Evolutionary conservation across 768 basidiomycete species (phyloP).

Genomic region (Leccinum longicurvipes): DNA sequence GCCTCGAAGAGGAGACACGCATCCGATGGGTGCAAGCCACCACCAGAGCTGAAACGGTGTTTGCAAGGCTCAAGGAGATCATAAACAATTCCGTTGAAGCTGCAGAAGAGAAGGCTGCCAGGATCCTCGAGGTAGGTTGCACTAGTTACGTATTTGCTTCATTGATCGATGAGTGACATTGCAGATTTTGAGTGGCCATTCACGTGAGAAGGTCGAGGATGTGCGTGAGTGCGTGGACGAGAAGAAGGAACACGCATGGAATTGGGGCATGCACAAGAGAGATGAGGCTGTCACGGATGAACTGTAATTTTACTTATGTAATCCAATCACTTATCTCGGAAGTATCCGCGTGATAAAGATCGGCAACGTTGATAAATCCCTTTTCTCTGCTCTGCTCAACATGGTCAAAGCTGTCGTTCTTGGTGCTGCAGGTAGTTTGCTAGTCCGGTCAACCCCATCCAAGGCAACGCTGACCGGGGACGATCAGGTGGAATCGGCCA

Average conservation of each 20-base stretch:
- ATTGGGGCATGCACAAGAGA: conserved; percentile 22
- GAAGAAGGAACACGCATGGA: conserved; percentile 15
- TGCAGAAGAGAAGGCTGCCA: conserved; percentile 72
- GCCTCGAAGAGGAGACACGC: conserved; percentile 60
- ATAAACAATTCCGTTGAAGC: conserved; percentile 65
- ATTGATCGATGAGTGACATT: not conserved
- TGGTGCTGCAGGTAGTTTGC: conserved; percentile 78
- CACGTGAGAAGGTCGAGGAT: too few species aligned
- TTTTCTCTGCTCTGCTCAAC: conserved; percentile 6
- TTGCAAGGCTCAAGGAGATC: conserved; percentile 60
- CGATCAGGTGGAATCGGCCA: conserved; percentile 90
- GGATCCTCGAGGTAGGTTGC: conserved; percentile 35
- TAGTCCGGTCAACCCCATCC: not conserved
- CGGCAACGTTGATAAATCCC: not conserved
- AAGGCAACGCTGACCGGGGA: not conserved
- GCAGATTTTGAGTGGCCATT: conserved; percentile 40
- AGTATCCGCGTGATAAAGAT: conserved; percentile 22
- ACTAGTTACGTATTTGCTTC: not conserved
- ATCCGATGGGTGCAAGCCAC: conserved; percentile 74
- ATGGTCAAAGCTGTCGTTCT: conserved; percentile 85
- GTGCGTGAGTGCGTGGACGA: conserved; percentile 20
- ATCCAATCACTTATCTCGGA: conserved; percentile 7
- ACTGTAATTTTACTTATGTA: conserved; percentile 1
- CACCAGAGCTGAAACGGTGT: conserved; percentile 52
- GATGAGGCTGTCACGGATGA: conserved; percentile 23